These are phyloP conservation scores for Rhipidocladum racemiflorum DNA, from an alignment of 176 grass and related monocot species.

Conservation along the genomic window DNA sequence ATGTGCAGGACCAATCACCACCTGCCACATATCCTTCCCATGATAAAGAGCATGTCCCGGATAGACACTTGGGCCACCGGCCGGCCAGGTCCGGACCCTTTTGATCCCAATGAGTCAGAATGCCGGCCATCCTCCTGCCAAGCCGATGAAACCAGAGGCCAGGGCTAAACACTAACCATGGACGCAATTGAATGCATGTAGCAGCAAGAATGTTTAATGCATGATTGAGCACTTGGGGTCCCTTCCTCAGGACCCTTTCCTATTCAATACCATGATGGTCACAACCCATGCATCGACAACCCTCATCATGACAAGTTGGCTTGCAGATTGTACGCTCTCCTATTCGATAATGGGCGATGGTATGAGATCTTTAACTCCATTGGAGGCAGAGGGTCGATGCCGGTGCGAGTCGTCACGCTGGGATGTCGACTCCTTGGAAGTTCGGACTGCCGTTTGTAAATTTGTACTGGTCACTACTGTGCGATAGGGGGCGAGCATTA, in stretches of 20 bases:
- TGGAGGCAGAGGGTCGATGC: neutral
- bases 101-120: neutral
- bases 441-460: neutral
- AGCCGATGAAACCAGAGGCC: conserved; percentile 34
- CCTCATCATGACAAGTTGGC: conserved; percentile 38
- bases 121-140: neutral
- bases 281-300: conserved; percentile 51
- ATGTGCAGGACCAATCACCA: too few species aligned
- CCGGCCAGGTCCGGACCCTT: neutral
- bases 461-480: neutral
- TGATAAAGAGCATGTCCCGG: conserved; percentile 15
- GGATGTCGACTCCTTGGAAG: neutral
- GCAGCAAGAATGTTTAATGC: conserved; percentile 45
- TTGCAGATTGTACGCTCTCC: conserved; percentile 8
- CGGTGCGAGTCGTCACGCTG: neutral
- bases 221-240: conserved; percentile 58
- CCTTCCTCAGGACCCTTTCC: conserved; percentile 20
- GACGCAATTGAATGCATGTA: conserved; percentile 36
- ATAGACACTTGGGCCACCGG: neutral
- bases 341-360: neutral
- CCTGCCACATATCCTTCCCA: too few species aligned
- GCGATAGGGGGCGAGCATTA: neutral
- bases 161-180: conserved; percentile 15
- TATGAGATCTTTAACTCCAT: neutral
- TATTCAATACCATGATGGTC: conserved; percentile 82